phyloP scores from a whole-genome alignment of 2,329 filamentous ascomycete genomes.

The Claviceps pazoutovae region DNA sequence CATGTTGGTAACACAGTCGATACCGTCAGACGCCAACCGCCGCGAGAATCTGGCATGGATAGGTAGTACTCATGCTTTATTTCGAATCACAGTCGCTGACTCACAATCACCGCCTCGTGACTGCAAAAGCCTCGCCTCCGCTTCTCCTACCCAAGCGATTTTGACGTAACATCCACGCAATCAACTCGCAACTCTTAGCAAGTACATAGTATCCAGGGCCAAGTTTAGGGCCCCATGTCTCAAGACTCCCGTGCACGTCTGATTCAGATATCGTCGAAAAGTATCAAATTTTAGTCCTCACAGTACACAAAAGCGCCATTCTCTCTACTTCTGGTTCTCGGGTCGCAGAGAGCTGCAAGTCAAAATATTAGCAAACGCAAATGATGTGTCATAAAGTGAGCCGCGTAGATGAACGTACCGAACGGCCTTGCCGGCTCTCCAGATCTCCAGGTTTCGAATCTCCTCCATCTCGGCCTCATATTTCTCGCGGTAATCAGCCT shows the following conservation, averaged over 20 bases:
- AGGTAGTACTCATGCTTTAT: background rate
- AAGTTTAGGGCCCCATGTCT: background rate
- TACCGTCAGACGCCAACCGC: no score
- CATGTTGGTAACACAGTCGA: no score
- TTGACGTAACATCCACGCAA: no score
- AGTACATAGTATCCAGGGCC: conserved; percentile 1
- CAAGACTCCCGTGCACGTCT: conserved; percentile 3
- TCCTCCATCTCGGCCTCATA: conserved; percentile 98
- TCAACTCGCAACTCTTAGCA: background rate
- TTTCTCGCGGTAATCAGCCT: conserved; percentile 89
- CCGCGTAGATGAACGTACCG: conserved; percentile 37
- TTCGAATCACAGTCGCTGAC: conserved; percentile 2
- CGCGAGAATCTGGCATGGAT: no score
- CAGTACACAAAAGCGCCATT: background rate
- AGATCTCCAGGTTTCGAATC: conserved; percentile 97
- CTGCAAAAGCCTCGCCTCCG: background rate
- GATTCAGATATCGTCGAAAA: background rate
- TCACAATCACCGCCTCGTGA: background rate
- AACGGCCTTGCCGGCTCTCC: conserved; percentile 95
- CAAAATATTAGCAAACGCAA: background rate
- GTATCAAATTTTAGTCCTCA: background rate
- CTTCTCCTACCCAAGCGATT: background rate
- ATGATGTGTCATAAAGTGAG: background rate
- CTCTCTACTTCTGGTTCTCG: conserved; percentile 65
- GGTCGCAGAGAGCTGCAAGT: conserved; percentile 55